Conservation (phyloP, 2,329 filamentous ascomycete species). For the Leptographium flavum region DNA sequence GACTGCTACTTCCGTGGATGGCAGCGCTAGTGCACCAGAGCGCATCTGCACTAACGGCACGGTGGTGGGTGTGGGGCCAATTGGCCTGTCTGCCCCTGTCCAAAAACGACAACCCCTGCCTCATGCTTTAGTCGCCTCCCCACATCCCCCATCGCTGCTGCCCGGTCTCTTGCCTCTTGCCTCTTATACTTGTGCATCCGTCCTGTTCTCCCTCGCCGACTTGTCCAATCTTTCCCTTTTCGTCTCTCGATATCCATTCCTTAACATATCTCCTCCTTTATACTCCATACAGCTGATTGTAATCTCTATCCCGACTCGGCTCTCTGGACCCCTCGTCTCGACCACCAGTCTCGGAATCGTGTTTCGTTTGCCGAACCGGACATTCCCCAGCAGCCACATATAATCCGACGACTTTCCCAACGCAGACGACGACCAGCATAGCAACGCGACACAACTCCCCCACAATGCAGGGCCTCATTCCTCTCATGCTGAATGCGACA, state of each 20-base stretch:
- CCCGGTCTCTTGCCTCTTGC: background rate
- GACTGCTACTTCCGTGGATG: too few species aligned
- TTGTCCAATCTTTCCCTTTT: background rate
- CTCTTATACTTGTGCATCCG: background rate
- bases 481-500: conserved; percentile 9
- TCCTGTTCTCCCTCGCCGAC: background rate
- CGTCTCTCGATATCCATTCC: too few species aligned
- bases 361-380: too few species aligned
- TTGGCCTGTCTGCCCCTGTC: background rate
- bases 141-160: background rate
- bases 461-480: conserved; percentile 13
- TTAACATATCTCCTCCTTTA: background rate
- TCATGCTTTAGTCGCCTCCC: background rate
- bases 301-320: too few species aligned
- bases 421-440: too few species aligned
- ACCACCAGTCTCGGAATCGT: too few species aligned
- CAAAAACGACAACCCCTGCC: background rate
- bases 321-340: too few species aligned
- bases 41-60: background rate
- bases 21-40: background rate
- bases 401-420: background rate
- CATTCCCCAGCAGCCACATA: background rate
- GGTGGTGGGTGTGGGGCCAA: background rate
- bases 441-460: background rate
- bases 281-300: background rate